A percentile compares a stretch with the other conserved stretches of the same genome.
Conservation (phyloP, 2,329 filamentous ascomycete species). For the Macrophomina phaseolina region DNA sequence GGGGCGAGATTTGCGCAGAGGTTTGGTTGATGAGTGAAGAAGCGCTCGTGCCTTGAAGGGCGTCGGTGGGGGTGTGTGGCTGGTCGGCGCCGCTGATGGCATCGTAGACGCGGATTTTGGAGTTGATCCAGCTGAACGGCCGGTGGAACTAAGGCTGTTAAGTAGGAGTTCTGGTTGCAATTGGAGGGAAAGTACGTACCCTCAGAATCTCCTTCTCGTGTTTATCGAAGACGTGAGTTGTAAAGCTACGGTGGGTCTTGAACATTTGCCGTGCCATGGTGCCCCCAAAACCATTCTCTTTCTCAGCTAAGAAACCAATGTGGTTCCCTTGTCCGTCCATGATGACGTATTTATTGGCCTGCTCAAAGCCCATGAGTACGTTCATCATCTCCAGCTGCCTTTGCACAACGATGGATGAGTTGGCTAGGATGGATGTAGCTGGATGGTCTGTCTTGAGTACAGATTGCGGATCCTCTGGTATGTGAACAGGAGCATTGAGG, state of each 20-base stretch:
- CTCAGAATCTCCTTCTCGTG: slow-evolving; percentile 64
- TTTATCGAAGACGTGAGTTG: slow-evolving; percentile 68
- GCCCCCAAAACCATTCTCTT: slow-evolving; percentile 63
- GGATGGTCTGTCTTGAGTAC: slow-evolving; percentile 65
- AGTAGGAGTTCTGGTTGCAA: slow-evolving; percentile 49
- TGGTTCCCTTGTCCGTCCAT: slow-evolving; percentile 68
- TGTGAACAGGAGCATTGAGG: slow-evolving; percentile 64
- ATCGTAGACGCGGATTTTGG: slow-evolving; percentile 53
- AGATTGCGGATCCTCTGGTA: slow-evolving; percentile 65
- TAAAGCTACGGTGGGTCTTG: slow-evolving; percentile 67
- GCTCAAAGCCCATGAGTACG: slow-evolving; percentile 69
- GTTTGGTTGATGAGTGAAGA: slow-evolving; percentile 51
- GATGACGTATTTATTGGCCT: slow-evolving; percentile 70
- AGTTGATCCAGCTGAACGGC: slow-evolving; percentile 69
- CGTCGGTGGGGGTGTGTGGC: slow-evolving; percentile 47
- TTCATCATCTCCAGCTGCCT: slow-evolving; percentile 71
- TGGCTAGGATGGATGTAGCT: slow-evolving; percentile 62
- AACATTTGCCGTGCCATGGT: slow-evolving; percentile 65
- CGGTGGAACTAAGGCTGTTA: slow-evolving; percentile 57
- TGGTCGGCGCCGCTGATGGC: slow-evolving; percentile 33
- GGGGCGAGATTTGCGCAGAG: slow-evolving; percentile 52
- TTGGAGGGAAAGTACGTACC: slow-evolving; percentile 35
- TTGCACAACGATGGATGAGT: slow-evolving; percentile 67
- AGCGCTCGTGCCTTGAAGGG: slow-evolving; percentile 52
- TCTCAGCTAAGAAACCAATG: slow-evolving; percentile 68